A percentile compares a stretch with the other conserved stretches of the same genome.
phyloP scores from a whole-genome alignment of 306 rosid genomes.

The Corylus avellana region DNA sequence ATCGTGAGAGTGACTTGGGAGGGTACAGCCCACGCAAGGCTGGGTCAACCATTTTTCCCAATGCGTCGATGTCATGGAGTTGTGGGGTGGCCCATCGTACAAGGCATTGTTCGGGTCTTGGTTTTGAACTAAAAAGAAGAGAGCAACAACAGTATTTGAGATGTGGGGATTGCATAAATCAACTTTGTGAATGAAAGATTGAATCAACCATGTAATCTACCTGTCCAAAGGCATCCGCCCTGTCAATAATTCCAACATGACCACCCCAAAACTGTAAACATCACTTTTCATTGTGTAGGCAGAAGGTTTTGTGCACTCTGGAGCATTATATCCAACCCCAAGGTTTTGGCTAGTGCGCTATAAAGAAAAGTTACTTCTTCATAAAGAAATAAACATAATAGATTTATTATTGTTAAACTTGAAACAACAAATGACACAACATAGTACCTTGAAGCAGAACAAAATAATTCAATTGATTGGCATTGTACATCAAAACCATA shows the following conservation, averaged over 20 bases:
- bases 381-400: neutral
- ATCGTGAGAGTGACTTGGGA: conserved; percentile 73
- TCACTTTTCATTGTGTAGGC: conserved; percentile 75
- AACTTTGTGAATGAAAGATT: neutral
- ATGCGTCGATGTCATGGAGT: conserved; percentile 67
- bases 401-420: neutral
- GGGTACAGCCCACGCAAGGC: conserved; percentile 87
- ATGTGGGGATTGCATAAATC: conserved; percentile 5
- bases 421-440: neutral
- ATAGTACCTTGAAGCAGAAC: neutral
- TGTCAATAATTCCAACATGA: conserved; percentile 83
- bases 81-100: conserved; percentile 87
- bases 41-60: conserved; percentile 76
- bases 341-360: conserved; percentile 72
- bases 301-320: conserved; percentile 72
- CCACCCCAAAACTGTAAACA: conserved; percentile 85
- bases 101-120: conserved; percentile 61
- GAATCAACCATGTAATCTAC: conserved; percentile 34
- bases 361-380: neutral
- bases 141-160: conserved; percentile 6
- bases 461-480: neutral
- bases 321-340: conserved; percentile 84
- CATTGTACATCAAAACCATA: neutral
- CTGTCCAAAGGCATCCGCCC: conserved; percentile 86
- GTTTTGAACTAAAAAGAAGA: conserved; percentile 48